phyloP scores from a whole-genome alignment of 2,329 filamentous ascomycete species.

The Dactylellina leptospora region DNA sequence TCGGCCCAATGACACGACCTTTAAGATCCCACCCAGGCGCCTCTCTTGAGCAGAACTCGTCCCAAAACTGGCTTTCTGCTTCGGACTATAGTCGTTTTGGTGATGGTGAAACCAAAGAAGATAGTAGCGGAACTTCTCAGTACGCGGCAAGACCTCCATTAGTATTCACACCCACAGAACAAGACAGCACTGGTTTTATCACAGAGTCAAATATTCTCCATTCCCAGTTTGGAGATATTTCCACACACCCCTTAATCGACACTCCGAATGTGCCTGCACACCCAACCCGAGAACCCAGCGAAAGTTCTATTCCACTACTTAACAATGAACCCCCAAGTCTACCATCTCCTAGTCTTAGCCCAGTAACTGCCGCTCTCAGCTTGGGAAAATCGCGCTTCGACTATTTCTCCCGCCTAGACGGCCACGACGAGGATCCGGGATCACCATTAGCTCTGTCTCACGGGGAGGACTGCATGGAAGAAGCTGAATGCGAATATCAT shows the following conservation, averaged over 20 bases:
- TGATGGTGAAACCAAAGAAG: conserved; percentile 14
- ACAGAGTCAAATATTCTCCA: background rate
- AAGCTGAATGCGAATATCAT: conserved; percentile 60
- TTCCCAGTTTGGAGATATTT: background rate
- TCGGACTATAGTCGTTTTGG: conserved; percentile 16
- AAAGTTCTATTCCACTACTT: conserved; percentile 70
- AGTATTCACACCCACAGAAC: conserved; percentile 48
- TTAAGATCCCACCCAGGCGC: background rate
- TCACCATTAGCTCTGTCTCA: conserved; percentile 55
- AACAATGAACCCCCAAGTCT: conserved; percentile 87
- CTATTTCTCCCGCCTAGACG: conserved; percentile 59
- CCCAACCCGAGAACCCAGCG: conserved; percentile 9
- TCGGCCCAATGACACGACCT: background rate
- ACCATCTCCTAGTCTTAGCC: conserved; percentile 92
- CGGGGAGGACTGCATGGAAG: conserved; percentile 60
- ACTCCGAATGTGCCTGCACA: background rate
- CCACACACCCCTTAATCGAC: conserved; percentile 2
- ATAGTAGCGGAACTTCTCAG: background rate
- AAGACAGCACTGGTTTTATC: conserved; percentile 32
- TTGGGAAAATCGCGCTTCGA: conserved; percentile 60
- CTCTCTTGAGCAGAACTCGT: conserved; percentile 1
- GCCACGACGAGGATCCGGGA: conserved; percentile 60
- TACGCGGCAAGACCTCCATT: conserved; percentile 18
- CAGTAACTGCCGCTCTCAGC: conserved; percentile 80
- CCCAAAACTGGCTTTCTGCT: conserved; percentile 10